These are phyloP conservation scores for Penicillium rolfsii DNA, from an alignment of 2,329 filamentous ascomycete species.

Conservation along the genomic window DNA sequence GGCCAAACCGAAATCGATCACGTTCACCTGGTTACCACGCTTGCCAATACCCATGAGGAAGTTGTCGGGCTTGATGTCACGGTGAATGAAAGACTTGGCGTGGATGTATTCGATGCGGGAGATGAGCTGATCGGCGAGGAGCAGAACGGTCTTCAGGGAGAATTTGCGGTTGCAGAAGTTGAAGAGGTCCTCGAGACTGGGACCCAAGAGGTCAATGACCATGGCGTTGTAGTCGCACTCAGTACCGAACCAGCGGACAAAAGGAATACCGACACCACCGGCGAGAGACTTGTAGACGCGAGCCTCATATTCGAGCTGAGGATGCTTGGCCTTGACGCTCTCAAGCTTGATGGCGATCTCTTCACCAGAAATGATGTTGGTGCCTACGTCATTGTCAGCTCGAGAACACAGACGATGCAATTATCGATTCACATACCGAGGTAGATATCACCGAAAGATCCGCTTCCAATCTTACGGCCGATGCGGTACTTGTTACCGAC, in stretches of 20 bases:
- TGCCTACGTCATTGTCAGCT: conserved; percentile 61
- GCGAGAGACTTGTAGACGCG: conserved; percentile 86
- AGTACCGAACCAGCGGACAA: conserved; percentile 98
- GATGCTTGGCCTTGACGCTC: conserved; percentile 99
- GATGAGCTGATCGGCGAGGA: conserved; percentile 96
- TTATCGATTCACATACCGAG: conserved; percentile 60
- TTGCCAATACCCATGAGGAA: conserved; percentile 99
- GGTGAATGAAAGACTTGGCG: conserved; percentile 99
- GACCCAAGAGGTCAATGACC: conserved; percentile 95
- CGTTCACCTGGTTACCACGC: conserved; percentile 98
- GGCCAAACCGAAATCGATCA: conserved; percentile 97
- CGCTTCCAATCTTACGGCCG: conserved; percentile 97
- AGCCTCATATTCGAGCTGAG: conserved; percentile 97
- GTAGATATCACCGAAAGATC: conserved; percentile 98
- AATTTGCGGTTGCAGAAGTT: conserved; percentile 99
- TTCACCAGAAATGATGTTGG: conserved; percentile 99
- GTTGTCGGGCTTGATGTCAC: conserved; percentile 99
- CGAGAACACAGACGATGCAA: not conserved
- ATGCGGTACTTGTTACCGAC: conserved; percentile 99
- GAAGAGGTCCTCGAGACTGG: conserved; percentile 96
- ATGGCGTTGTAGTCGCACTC: conserved; percentile 99
- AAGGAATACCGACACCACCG: conserved; percentile 95
- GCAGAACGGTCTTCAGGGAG: conserved; percentile 95
- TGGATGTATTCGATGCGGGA: conserved; percentile 99
- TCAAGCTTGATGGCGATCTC: conserved; percentile 99